Base-by-base conservation (phyloP, 108 stramenopile species). In the Stephanodiscus minutulus region DNA sequence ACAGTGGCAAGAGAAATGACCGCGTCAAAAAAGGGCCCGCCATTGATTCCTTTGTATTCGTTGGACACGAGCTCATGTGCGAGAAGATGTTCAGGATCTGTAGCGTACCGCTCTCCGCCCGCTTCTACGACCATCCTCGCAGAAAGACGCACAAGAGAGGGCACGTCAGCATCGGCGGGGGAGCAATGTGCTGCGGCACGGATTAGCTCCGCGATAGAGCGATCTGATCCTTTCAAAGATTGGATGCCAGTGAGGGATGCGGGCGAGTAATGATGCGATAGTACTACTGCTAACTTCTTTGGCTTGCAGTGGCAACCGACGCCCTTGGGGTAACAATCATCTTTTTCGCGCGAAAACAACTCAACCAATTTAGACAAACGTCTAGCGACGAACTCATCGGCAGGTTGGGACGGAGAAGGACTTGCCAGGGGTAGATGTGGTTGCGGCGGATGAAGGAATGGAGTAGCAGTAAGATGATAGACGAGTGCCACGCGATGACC, bases 391-490 rank as follows among this genome's bases (percentile, higher is more conserved):
- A 39, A 58, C 46, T 70, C 69, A 60, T 70, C 58, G 0, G 69
- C 69, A 1, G 69, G 69, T 57, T 70, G 69, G 17, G 69, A 39
- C 3, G 55, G 69, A 5, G n/a, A 21, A 17, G 69, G 55, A 60
- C 27, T 43, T 5, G 39, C 21, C 29, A 31, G 17, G 9, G 41
- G 69, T 24, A 59, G 18, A 22, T 70, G 58, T 28, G 24, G 58
- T n/a, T 59, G 39, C 13, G 59, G 18, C 17, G 25, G n/a, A 0
- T 25, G 22, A 10, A 21, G 15, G 41, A 39, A 33, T 70, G 69
- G 56, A 59, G 55, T 57, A 1, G 69, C 57, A 60, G 67, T 68
- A 0, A 70, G 55, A 47, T 70, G 57, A 50, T 71, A 71, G 2
- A 61, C 44, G 10, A 71, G 58, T 13, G 44, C 59, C 13, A 36